Evolutionary conservation across 495 filamentous ascomycete species (phyloP).

Genomic region (Aspergillus conjunctus): DNA sequence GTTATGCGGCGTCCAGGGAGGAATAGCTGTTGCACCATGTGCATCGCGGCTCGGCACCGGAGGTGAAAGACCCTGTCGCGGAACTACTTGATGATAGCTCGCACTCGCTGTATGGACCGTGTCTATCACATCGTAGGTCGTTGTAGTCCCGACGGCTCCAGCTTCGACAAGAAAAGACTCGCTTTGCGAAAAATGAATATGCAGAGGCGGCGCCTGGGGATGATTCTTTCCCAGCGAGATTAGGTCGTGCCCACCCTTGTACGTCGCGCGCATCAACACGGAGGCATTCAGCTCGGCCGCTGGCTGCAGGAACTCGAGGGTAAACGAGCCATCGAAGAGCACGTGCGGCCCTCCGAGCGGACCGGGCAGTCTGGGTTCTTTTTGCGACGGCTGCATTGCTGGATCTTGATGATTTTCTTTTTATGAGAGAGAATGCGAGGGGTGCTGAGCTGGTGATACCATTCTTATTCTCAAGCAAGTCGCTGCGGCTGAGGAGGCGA

Average conservation of each 20-base stretch:
- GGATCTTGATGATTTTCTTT: too few relatives aligned
- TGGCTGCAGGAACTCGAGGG: constrained; percentile 18
- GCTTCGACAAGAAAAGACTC: constrained; percentile 18
- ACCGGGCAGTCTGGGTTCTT: constrained; percentile 11
- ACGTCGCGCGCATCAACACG: constrained; percentile 18
- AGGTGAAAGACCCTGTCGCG: constrained; percentile 5
- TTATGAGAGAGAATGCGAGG: too few relatives aligned
- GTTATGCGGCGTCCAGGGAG: constrained; percentile 14
- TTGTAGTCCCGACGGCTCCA: constrained; percentile 13
- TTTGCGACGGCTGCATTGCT: too few relatives aligned
- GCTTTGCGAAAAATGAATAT: constrained; percentile 17
- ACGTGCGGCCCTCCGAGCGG: constrained; percentile 16
- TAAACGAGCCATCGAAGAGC: constrained; percentile 19
- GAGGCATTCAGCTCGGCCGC: constrained; percentile 13
- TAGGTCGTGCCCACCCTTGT: constrained; percentile 8
- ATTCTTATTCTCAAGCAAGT: too few relatives aligned
- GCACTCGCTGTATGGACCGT: constrained; percentile 13
- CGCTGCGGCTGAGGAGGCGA: too few relatives aligned
- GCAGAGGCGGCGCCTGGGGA: constrained; percentile 18
- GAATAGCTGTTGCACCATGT: constrained; percentile 10
- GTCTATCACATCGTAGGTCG: constrained; percentile 18
- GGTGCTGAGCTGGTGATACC: too few relatives aligned
- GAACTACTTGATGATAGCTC: constrained; percentile 1
- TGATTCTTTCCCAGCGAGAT: constrained; percentile 13
- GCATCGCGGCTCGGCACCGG: constrained; percentile 6